Percentiles rank a stretch among this genome's conserved stretches.
Evolutionary conservation across 495 filamentous ascomycete genomes (phyloP).

Genomic region (Glarea lozoyensis): DNA sequence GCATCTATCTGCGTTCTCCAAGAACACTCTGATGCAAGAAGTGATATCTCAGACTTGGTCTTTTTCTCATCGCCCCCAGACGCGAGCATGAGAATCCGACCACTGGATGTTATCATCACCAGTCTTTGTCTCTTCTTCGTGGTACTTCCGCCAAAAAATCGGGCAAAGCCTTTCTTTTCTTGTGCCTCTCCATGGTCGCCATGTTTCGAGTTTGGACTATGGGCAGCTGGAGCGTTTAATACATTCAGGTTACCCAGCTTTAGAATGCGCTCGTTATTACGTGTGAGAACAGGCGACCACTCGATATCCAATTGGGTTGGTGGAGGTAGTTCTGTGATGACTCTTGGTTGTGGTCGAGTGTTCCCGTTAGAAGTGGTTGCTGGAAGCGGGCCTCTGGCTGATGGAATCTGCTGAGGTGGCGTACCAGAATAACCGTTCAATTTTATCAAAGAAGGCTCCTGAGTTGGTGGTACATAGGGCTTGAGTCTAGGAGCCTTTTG

Average conservation of each 20-base stretch:
- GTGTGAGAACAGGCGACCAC: conserved; percentile 94
- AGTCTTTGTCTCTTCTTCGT: conserved; percentile 89
- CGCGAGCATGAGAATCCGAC: conserved; percentile 81
- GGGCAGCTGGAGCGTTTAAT: conserved; percentile 60
- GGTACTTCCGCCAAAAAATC: conserved; percentile 82
- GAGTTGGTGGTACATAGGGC: conserved; percentile 70
- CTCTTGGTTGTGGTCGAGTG: conserved; percentile 56
- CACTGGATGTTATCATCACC: conserved; percentile 92
- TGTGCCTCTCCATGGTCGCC: conserved; percentile 41
- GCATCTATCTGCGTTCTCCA: conserved; percentile 74
- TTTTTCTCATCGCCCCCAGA: conserved; percentile 94
- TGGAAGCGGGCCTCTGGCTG: conserved; percentile 28
- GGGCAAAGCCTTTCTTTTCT: conserved; percentile 71
- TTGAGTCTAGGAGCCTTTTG: conserved; percentile 84
- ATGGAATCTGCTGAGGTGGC: conserved; percentile 43
- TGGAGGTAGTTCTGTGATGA: conserved; percentile 92
- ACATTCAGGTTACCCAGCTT: conserved; percentile 89
- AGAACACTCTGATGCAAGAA: conserved; percentile 59
- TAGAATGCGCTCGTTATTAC: conserved; percentile 85
- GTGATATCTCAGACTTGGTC: conserved; percentile 78
- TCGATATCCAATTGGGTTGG: conserved; percentile 97
- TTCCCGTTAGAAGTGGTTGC: conserved; percentile 31
- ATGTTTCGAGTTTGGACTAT: conserved; percentile 57
- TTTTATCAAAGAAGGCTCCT: conserved; percentile 69
- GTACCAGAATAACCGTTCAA: conserved; percentile 51